phyloP scores from a whole-genome alignment of 306 rosid species.

The Inga leiocalycina region DNA sequence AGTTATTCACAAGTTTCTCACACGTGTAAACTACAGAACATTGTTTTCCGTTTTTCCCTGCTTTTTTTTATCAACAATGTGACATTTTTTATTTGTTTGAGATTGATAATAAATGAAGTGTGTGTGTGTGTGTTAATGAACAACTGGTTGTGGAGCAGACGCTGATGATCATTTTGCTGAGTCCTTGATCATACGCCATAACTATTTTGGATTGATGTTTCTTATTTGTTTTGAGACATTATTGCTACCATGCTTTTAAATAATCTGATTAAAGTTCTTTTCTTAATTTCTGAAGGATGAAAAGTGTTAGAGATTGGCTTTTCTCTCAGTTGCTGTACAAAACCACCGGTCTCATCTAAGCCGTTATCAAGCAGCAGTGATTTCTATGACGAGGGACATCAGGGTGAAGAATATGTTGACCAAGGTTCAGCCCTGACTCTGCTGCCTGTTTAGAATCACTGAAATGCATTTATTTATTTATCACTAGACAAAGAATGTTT shows the following conservation, averaged over 20 bases:
- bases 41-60: background rate
- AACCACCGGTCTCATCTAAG: constrained; percentile 63
- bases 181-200: background rate
- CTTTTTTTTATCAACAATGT: background rate
- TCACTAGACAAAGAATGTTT: background rate
- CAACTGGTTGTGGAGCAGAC: background rate
- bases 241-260: background rate
- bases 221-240: constrained; percentile 10
- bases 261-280: constrained; percentile 9
- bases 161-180: background rate
- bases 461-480: constrained; percentile 3
- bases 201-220: constrained; percentile 1
- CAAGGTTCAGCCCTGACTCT: constrained; percentile 57
- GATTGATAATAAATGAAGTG: background rate
- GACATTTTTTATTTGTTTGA: background rate
- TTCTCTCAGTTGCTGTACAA: constrained; percentile 79
- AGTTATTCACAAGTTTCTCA: background rate
- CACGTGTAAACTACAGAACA: background rate
- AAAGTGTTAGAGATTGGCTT: constrained; percentile 75
- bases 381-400: constrained; percentile 48
- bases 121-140: background rate
- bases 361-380: constrained; percentile 55
- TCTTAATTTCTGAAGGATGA: constrained; percentile 64
- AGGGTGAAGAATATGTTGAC: constrained; percentile 44
- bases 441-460: constrained; percentile 6